A percentile compares a stretch with the other conserved stretches of the same genome.
phyloP scores from a whole-genome alignment of 179 eudicot species.

The Actinidia chinensis region DNA sequence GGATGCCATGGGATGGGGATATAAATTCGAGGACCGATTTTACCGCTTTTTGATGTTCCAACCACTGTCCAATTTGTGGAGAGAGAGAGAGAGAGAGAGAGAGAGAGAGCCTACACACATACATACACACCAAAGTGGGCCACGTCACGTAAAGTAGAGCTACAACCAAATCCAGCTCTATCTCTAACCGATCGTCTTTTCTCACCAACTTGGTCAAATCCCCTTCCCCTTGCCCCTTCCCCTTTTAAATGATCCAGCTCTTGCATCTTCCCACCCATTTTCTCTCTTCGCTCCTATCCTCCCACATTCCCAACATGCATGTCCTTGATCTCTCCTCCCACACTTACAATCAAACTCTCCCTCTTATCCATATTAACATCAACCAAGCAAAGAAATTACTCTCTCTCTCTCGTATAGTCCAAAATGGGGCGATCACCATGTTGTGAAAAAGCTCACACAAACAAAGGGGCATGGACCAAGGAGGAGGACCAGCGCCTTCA shows the following conservation, averaged over 20 bases:
- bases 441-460: conserved; percentile 81
- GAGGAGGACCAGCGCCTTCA: conserved; percentile 80
- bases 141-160: conserved; percentile 47
- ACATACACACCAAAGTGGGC: conserved; percentile 6
- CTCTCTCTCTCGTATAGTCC: background rate
- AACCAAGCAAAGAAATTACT: background rate
- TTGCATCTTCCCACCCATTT: background rate
- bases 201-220: conserved; percentile 45
- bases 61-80: background rate
- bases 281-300: background rate
- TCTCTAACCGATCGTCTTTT: conserved; percentile 37
- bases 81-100: too few relatives aligned
- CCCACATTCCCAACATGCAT: background rate
- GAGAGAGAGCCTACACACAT: conserved; percentile 24
- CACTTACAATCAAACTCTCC: background rate
- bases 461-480: conserved; percentile 92
- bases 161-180: conserved; percentile 50
- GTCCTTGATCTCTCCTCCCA: background rate
- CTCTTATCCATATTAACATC: background rate
- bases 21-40: conserved; percentile 9
- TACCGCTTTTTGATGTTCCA: background rate
- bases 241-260: conserved; percentile 3
- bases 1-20: background rate
- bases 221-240: background rate
- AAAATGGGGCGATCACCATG: conserved; percentile 81